phyloP scores from a whole-genome alignment of 257 asterid species.

The Primulina tabacum region DNA sequence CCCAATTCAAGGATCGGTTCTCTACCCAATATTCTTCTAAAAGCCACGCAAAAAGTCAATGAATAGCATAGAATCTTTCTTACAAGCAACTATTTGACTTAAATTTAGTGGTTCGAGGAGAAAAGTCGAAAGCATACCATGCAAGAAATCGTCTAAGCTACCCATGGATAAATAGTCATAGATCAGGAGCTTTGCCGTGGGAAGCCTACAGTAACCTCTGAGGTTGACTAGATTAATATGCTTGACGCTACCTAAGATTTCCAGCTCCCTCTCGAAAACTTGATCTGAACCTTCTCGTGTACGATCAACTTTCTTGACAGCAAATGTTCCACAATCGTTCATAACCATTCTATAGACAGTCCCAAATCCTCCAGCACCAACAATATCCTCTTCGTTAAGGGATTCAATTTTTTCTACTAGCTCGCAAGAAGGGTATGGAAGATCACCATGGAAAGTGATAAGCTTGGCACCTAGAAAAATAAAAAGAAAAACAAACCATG shows the following conservation, averaged over 20 bases:
- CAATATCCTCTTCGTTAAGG: slow-evolving; percentile 79
- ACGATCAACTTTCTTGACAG: slow-evolving; percentile 85
- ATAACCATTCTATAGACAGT: slow-evolving; percentile 96
- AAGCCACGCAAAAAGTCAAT: neutral
- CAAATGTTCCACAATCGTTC: slow-evolving; percentile 97
- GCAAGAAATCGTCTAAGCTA: slow-evolving; percentile 83
- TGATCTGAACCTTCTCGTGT: slow-evolving; percentile 92
- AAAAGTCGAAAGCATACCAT: slow-evolving; percentile 47
- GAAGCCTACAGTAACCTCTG: slow-evolving; percentile 92
- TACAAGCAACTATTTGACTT: neutral
- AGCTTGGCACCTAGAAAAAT: slow-evolving; percentile 70
- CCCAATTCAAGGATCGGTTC: slow-evolving; percentile 65
- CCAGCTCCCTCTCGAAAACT: slow-evolving; percentile 90
- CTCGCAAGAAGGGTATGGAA: slow-evolving; percentile 92
- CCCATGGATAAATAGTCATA: slow-evolving; percentile 90
- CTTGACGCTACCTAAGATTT: slow-evolving; percentile 87
- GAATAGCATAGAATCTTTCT: neutral
- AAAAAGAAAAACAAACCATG: neutral
- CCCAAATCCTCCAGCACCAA: slow-evolving; percentile 98
- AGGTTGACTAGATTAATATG: slow-evolving; percentile 90
- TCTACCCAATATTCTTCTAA: slow-evolving; percentile 45
- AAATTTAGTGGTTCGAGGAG: neutral
- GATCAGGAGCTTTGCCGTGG: slow-evolving; percentile 82
- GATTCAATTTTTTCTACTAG: slow-evolving; percentile 96
- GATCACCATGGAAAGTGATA: slow-evolving; percentile 94